Base-by-base conservation (phyloP, 371 early-diverging fungal species). In the Syncephalastrum racemosum region DNA sequence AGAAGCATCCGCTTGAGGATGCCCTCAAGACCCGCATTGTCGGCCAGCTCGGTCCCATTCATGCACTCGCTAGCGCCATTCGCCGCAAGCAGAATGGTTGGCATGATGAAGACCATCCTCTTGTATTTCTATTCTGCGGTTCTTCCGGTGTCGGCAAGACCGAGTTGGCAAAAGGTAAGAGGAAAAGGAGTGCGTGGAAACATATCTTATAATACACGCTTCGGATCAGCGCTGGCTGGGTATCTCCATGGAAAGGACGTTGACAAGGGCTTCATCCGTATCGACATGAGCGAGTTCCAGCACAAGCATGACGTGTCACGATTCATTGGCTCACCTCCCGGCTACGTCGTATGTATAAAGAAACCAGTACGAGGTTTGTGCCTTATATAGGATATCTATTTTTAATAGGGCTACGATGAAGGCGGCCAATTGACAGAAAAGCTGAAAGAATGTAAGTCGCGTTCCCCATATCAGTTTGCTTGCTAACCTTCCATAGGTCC, bases 81-180 rank as follows among this genome's bases (percentile, higher is more conserved):
- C 60, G 86, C 18, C 69, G 84, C 18, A 81, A 82, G 46, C 81
- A 86, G 56, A 86, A 86, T 43, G 88, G 88, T 1, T 82, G 89
- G 77, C 75, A 78, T 46, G 80, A 81, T 54, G 74, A 81, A 51
- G 82, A 87, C 25, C 81, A 81, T 60, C 90, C 90, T 0, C 70
- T 90, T 36, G 90, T 87, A 0, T 89, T 89, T 61, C 58, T 89
- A 53, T 86, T 89, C 57, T 76, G 87, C 52, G 90, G 90, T 15
- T 83, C 86, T 12, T 84, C 86, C 18, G 90, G 90, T 56, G 84
- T 87, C 19, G 90, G 90, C 42, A 89, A 89, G 64, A 89, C 90
- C 2, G 87, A 87, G 56, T 68, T 87, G 22, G 86, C 88, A 2
- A 89, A 89, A 70, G 76, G 74, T 74, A 79, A 42, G 48, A 20